phyloP scores from a whole-genome alignment of 768 basidiomycete genomes.

The Rhodotorula kratochvilovae region DNA sequence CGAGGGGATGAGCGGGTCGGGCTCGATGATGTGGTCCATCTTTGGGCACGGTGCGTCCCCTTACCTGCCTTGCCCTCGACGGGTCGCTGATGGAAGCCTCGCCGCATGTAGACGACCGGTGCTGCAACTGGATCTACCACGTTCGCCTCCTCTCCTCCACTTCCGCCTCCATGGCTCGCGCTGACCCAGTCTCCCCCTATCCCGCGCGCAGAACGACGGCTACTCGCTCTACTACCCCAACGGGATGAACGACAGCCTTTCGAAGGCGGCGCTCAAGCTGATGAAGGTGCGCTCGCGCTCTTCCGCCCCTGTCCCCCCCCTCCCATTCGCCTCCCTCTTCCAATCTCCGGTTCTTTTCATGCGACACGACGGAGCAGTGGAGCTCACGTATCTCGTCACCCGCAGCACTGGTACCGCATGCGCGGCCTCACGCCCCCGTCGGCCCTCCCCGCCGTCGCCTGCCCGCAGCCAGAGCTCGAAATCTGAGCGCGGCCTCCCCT shows the following conservation, averaged over 20 bases:
- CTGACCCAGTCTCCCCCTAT: not conserved
- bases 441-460: conserved; percentile 34
- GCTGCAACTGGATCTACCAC: conserved; percentile 36
- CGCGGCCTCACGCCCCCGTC: conserved; percentile 29
- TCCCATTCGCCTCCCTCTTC: not conserved
- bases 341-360: no score
- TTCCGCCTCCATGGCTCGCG: not conserved
- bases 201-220: conserved; percentile 35
- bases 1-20: conserved; percentile 29
- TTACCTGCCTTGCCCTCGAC: not conserved
- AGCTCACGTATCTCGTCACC: not conserved
- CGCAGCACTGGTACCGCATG: conserved; percentile 28
- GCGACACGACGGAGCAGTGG: accelerated
- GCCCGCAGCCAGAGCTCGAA: conserved; percentile 25
- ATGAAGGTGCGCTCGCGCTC: conserved; percentile 1
- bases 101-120: conserved; percentile 21
- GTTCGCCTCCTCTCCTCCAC: not conserved
- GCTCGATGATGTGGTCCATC: conserved; percentile 45
- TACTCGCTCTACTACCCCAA: conserved; percentile 39
- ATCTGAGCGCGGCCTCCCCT: not conserved
- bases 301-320: no score
- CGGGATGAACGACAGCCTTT: not conserved
- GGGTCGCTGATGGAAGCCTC: not conserved
- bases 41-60: conserved; percentile 42
- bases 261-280: conserved; percentile 1